Conservation (phyloP, 139 green algal species). For the Chlorella sp. region DNA sequence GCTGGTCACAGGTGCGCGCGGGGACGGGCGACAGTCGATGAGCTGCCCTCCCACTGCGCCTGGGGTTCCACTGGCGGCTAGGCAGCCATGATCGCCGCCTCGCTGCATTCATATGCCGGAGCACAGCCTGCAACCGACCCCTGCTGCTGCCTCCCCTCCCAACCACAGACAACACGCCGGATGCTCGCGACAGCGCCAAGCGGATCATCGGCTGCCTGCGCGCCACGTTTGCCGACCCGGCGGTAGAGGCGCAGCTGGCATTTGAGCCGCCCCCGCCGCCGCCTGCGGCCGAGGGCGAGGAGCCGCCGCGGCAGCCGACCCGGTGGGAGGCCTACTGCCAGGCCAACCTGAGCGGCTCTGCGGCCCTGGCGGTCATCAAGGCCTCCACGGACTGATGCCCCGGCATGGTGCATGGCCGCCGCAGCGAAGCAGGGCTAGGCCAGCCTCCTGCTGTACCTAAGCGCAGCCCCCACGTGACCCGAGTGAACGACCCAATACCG, state of each 20-base stretch:
- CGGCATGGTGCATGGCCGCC: no score
- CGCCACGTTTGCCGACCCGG: constrained; percentile 30
- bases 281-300: constrained; percentile 1
- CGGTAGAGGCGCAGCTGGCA: constrained; percentile 10
- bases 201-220: constrained; percentile 35
- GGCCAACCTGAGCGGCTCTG: constrained; percentile 2
- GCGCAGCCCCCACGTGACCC: background rate
- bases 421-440: no score
- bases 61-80: no score
- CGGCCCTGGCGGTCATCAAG: constrained; percentile 18
- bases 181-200: constrained; percentile 58
- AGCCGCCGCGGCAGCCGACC: background rate
- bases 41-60: no score
- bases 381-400: background rate
- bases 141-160: background rate
- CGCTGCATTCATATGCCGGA: no score
- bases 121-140: no score
- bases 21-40: no score
- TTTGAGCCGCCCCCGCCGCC: background rate
- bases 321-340: constrained; percentile 31
- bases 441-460: no score
- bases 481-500: background rate
- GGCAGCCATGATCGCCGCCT: no score
- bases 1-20: constrained; percentile 43
- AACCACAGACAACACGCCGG: constrained; percentile 61